These are phyloP conservation scores for Phyllachora maydis DNA, from an alignment of 2,329 filamentous ascomycete genomes.

Conservation along the genomic window DNA sequence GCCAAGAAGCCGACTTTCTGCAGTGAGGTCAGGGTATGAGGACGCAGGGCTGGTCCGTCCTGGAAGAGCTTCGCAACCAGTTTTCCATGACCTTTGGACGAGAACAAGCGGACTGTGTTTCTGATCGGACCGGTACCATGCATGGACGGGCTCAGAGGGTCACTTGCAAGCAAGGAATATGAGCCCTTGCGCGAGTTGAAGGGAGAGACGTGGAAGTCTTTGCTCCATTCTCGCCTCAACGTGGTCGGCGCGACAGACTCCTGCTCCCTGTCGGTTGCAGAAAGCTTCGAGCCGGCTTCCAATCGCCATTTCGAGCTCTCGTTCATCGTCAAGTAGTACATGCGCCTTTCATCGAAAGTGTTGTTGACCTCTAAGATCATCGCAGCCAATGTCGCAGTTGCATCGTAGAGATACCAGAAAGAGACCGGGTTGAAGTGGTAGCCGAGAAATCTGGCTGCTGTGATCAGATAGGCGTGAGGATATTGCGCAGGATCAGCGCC, in stretches of 20 bases:
- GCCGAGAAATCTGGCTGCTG: constrained; percentile 45
- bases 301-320: constrained; percentile 3
- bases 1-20: constrained; percentile 25
- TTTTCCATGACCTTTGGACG: constrained; percentile 38
- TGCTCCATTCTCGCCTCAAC: constrained; percentile 35
- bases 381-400: constrained; percentile 31
- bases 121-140: constrained; percentile 23
- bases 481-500: constrained; percentile 36
- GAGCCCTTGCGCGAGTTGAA: constrained; percentile 44
- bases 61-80: constrained; percentile 39
- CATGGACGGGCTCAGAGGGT: constrained; percentile 21
- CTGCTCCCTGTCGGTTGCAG: too few relatives aligned
- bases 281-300: not conserved
- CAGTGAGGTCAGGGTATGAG: constrained; percentile 17
- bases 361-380: constrained; percentile 61
- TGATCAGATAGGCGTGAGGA: constrained; percentile 49
- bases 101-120: constrained; percentile 37
- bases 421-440: constrained; percentile 60
- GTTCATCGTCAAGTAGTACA: constrained; percentile 36
- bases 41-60: constrained; percentile 25
- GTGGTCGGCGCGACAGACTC: too few relatives aligned
- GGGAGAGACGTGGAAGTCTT: constrained; percentile 59
- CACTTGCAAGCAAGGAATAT: constrained; percentile 27
- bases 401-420: constrained; percentile 59
- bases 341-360: constrained; percentile 50